Percentiles rank a stretch among this genome's conserved stretches.
phyloP scores from a whole-genome alignment of 768 basidiomycete species.

The Daedaleopsis sinensis region DNA sequence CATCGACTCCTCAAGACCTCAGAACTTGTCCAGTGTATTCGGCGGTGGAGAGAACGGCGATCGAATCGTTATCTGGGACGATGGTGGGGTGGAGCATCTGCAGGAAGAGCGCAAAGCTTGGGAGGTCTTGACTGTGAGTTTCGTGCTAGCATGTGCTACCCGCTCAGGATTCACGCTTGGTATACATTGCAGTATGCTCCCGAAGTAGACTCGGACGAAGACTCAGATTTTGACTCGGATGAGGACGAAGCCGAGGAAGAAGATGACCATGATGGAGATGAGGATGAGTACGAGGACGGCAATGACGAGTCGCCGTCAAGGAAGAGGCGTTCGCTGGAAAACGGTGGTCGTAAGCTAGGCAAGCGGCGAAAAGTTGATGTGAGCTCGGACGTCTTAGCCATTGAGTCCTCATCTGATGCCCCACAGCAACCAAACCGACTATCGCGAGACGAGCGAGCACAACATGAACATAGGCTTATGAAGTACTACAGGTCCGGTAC shows the following conservation, averaged over 20 bases:
- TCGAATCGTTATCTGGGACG: slow-evolving; percentile 90
- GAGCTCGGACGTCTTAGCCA: slow-evolving; percentile 20
- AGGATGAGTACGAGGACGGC: slow-evolving; percentile 50
- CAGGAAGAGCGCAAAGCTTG: slow-evolving; percentile 77
- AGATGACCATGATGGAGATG: slow-evolving; percentile 46
- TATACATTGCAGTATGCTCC: slow-evolving; percentile 69
- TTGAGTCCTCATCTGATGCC: neutral
- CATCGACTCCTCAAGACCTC: slow-evolving; percentile 91
- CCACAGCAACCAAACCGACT: slow-evolving; percentile 55
- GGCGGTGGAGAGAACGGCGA: slow-evolving; percentile 66
- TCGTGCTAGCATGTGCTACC: neutral
- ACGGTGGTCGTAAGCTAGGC: slow-evolving; percentile 40
- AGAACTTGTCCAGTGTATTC: slow-evolving; percentile 87
- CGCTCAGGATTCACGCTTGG: neutral
- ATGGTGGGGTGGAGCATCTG: slow-evolving; percentile 76
- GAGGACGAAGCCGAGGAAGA: slow-evolving; percentile 42
- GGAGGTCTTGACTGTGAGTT: slow-evolving; percentile 77
- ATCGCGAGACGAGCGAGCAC: slow-evolving; percentile 68
- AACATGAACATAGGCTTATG: slow-evolving; percentile 65
- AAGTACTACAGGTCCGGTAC: slow-evolving; percentile 87
- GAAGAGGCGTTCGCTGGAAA: slow-evolving; percentile 52
- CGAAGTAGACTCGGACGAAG: slow-evolving; percentile 68
- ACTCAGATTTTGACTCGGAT: slow-evolving; percentile 48
- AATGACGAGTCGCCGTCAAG: slow-evolving; percentile 40
- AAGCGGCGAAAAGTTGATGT: slow-evolving; percentile 66